Evolutionary conservation across 2,329 filamentous ascomycete species (phyloP).

Genomic region (Stagonosporopsis vannaccii): DNA sequence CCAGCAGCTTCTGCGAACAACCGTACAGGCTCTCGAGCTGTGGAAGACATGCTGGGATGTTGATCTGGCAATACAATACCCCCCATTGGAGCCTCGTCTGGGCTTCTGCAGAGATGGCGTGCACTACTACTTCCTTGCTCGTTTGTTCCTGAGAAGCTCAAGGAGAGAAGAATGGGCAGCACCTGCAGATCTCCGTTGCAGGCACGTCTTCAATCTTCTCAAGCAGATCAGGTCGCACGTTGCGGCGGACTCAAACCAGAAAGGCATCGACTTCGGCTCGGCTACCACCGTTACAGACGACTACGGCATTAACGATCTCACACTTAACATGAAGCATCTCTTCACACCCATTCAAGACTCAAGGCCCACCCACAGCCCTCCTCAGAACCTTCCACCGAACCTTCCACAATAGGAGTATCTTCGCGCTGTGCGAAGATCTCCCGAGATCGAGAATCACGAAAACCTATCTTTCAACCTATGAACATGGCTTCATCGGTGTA

Average conservation of each 20-base stretch:
- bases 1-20: constrained; percentile 57
- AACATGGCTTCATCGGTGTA: constrained; percentile 31
- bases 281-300: constrained; percentile 72
- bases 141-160: constrained; percentile 68
- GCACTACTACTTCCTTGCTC: constrained; percentile 77
- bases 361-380: constrained; percentile 8
- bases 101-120: constrained; percentile 76
- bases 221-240: constrained; percentile 69
- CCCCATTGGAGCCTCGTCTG: constrained; percentile 65
- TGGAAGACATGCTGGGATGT: constrained; percentile 77
- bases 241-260: constrained; percentile 67
- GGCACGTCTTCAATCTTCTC: constrained; percentile 66
- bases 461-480: constrained; percentile 19
- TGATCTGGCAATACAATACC: constrained; percentile 74
- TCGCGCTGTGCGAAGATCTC: background rate
- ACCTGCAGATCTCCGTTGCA: constrained; percentile 66
- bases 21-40: constrained; percentile 67
- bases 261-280: constrained; percentile 72
- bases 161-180: constrained; percentile 62
- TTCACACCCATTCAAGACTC: constrained; percentile 65
- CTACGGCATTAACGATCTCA: constrained; percentile 69
- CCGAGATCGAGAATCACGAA: constrained; percentile 4
- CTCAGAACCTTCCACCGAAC: constrained; percentile 4
- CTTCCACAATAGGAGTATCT: background rate
- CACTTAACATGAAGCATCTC: constrained; percentile 74